Conservation (phyloP, 2,329 filamentous ascomycete species). For the Orbilia ellipsospora region DNA sequence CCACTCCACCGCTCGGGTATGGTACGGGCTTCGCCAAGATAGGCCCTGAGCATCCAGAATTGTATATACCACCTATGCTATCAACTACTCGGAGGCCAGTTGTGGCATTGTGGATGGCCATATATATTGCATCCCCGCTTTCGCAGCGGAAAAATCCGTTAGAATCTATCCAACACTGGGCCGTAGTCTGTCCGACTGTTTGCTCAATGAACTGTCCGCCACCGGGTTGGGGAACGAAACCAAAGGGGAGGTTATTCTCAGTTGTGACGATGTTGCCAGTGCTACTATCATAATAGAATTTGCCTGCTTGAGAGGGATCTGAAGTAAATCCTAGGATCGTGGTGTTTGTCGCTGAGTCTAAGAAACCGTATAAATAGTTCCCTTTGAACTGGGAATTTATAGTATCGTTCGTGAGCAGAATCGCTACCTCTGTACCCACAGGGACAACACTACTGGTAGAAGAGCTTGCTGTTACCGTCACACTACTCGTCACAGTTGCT, state of each 20-base stretch:
- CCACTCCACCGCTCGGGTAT: not conserved
- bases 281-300: not conserved
- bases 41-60: not conserved
- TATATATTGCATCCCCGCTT: not conserved
- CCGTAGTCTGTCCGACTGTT: not conserved
- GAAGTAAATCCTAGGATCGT: not conserved
- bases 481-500: too few species aligned
- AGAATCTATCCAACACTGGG: not conserved
- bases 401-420: not conserved
- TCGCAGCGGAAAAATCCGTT: not conserved
- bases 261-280: not conserved
- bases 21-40: not conserved
- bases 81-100: not conserved
- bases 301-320: not conserved
- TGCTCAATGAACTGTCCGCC: too few species aligned
- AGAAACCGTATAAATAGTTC: not conserved
- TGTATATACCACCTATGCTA: not conserved
- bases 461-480: too few species aligned
- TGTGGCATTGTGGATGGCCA: not conserved
- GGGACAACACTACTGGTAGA: not conserved
- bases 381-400: conserved; percentile 8
- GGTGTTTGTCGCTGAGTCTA: not conserved
- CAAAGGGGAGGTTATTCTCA: not conserved
- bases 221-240: not conserved
- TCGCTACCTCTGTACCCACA: not conserved